Percentiles rank a stretch among this genome's conserved stretches.
Evolutionary conservation across 257 asterid genomes (phyloP).

Genomic region (Nicotiana undulata): DNA sequence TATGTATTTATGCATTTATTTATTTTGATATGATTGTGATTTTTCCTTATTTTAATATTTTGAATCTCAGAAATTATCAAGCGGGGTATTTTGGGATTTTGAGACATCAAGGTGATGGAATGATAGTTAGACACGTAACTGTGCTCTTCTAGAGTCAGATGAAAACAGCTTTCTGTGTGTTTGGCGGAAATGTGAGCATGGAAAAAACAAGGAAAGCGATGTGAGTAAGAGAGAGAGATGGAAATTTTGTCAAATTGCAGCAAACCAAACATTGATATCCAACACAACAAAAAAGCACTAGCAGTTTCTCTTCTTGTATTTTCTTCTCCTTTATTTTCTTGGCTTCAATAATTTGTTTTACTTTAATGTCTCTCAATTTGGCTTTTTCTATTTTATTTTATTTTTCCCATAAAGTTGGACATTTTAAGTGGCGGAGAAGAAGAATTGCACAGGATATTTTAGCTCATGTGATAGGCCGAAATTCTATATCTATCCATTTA

Average conservation of each 20-base stretch:
- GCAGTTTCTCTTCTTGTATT: neutral
- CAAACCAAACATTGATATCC: neutral
- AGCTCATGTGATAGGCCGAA: neutral
- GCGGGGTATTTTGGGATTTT: slow-evolving; percentile 2
- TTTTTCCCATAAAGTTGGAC: neutral
- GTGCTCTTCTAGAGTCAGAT: neutral
- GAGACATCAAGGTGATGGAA: neutral
- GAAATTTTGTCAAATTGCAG: neutral
- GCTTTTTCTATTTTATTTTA: neutral
- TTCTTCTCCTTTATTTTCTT: neutral
- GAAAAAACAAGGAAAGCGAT: neutral
- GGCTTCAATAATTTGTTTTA: too few species aligned
- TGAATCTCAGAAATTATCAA: neutral
- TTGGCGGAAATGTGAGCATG: neutral
- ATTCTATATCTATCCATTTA: too few species aligned
- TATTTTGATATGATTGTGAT: too few species aligned
- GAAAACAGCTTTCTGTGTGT: neutral
- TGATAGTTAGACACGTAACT: neutral
- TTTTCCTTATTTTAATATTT: neutral
- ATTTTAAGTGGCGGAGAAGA: neutral
- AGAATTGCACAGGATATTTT: neutral
- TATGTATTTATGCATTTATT: too few species aligned
- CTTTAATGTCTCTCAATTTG: neutral
- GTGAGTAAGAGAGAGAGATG: neutral
- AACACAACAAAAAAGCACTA: neutral